Evolutionary conservation across 306 rosid species (phyloP).

Genomic region (Gleditsia sinensis): DNA sequence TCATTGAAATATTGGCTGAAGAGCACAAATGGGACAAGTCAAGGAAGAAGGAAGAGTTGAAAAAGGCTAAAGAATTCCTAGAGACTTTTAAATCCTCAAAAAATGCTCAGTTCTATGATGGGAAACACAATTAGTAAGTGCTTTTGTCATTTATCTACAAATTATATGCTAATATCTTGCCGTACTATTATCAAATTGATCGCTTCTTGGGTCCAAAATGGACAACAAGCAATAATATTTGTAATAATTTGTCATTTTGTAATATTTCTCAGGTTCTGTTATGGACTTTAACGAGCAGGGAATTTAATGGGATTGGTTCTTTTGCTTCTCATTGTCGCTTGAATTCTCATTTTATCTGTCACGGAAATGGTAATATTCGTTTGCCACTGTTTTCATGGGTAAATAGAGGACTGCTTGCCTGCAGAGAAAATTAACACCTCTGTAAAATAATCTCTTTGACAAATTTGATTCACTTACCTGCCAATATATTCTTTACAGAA

Average conservation of each 20-base stretch:
- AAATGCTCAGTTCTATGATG: constrained; percentile 90
- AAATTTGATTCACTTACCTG: constrained; percentile 14
- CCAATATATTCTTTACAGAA: too few relatives aligned
- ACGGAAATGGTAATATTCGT: constrained; percentile 13
- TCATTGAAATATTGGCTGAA: constrained; percentile 75
- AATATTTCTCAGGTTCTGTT: constrained; percentile 38
- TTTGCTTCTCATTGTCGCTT: background rate
- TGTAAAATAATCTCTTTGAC: background rate
- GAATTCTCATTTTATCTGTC: background rate
- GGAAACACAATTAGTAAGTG: constrained; percentile 71
- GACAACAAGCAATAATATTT: background rate
- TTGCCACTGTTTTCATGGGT: background rate
- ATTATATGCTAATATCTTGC: background rate
- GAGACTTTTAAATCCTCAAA: constrained; percentile 86
- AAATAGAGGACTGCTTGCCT: background rate
- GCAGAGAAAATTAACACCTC: constrained; percentile 2
- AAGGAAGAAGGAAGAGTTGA: constrained; percentile 73
- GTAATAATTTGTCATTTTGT: background rate
- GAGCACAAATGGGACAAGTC: constrained; percentile 89
- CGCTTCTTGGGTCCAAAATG: background rate
- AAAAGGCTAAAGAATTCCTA: constrained; percentile 66
- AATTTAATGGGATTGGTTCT: constrained; percentile 16
- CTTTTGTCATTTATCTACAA: background rate
- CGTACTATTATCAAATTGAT: background rate
- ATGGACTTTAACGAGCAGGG: constrained; percentile 25